Evolutionary conservation across 2,329 filamentous ascomycete genomes (phyloP).

Genomic region (Colletotrichum plurivorum): DNA sequence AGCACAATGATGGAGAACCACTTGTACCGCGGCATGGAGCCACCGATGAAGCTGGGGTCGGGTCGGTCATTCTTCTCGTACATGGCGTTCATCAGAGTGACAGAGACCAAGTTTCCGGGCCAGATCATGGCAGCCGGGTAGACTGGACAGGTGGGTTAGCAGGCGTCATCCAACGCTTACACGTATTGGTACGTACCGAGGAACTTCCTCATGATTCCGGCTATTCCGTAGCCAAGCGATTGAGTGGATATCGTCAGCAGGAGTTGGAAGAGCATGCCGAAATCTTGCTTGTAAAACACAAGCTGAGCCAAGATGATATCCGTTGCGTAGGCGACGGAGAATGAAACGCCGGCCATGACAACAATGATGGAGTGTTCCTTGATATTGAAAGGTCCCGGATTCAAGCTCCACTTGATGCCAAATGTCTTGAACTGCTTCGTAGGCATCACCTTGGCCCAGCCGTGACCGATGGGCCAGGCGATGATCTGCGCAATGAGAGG

Average conservation of each 20-base stretch:
- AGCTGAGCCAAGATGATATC: slow-evolving; percentile 81
- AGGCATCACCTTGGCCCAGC: slow-evolving; percentile 71
- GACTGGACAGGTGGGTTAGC: slow-evolving; percentile 51
- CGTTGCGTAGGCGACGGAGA: slow-evolving; percentile 79
- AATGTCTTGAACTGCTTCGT: slow-evolving; percentile 64
- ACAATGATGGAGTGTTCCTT: slow-evolving; percentile 80
- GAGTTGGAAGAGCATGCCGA: slow-evolving; percentile 76
- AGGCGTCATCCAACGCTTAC: neutral
- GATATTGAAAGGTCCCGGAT: slow-evolving; percentile 78
- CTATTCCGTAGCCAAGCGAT: slow-evolving; percentile 78
- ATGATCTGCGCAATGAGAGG: slow-evolving; percentile 75
- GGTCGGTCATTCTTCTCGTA: slow-evolving; percentile 71
- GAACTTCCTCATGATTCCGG: slow-evolving; percentile 76
- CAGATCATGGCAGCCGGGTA: slow-evolving; percentile 82
- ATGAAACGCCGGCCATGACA: slow-evolving; percentile 80
- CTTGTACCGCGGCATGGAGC: slow-evolving; percentile 74
- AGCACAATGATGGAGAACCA: slow-evolving; percentile 74
- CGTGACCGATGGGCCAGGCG: slow-evolving; percentile 74
- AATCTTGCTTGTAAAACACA: slow-evolving; percentile 79
- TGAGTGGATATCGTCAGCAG: slow-evolving; percentile 78
- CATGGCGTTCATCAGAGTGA: slow-evolving; percentile 79
- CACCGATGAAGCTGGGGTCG: slow-evolving; percentile 71
- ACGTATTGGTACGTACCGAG: slow-evolving; percentile 59
- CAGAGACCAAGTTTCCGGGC: slow-evolving; percentile 76
- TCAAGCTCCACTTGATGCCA: slow-evolving; percentile 70